A percentile compares a stretch with the other conserved stretches of the same genome.
phyloP scores from a whole-genome alignment of 768 basidiomycete species.

The Hygrophoropsis aurantiaca region DNA sequence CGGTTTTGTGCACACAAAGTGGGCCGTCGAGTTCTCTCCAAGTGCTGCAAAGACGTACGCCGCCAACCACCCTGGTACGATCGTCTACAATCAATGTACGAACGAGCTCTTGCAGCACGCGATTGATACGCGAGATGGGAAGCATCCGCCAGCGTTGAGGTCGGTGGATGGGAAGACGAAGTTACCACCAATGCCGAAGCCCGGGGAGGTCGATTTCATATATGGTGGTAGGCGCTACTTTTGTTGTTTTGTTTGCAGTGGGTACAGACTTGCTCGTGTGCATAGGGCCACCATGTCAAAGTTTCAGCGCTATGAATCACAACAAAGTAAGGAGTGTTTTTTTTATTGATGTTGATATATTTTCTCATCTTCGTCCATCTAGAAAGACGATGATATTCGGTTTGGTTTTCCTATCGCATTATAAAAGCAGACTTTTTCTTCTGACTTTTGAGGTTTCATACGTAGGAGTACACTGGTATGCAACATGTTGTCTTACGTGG shows the following conservation, averaged over 20 bases:
- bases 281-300: conserved; percentile 74
- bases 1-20: conserved; percentile 59
- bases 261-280: not conserved
- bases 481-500: conserved; percentile 71
- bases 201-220: conserved; percentile 66
- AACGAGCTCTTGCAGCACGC: conserved; percentile 61
- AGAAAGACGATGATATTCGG: conserved; percentile 66
- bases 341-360: not conserved
- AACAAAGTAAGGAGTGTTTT: conserved; percentile 42
- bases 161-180: conserved; percentile 40
- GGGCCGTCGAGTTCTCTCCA: conserved; percentile 67
- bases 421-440: not conserved
- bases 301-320: conserved; percentile 67
- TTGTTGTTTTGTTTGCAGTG: conserved; percentile 19
- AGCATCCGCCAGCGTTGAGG: conserved; percentile 37
- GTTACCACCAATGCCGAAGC: conserved; percentile 51
- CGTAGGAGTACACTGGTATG: conserved; percentile 59
- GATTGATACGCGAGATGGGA: conserved; percentile 45
- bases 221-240: too few relatives aligned
- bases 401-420: conserved; percentile 21
- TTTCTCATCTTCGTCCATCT: conserved; percentile 2
- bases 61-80: conserved; percentile 57
- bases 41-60: conserved; percentile 63
- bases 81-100: conserved; percentile 65
- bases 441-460: not conserved